phyloP scores from a whole-genome alignment of 257 asterid species.

The Gardenia jasminoides region DNA sequence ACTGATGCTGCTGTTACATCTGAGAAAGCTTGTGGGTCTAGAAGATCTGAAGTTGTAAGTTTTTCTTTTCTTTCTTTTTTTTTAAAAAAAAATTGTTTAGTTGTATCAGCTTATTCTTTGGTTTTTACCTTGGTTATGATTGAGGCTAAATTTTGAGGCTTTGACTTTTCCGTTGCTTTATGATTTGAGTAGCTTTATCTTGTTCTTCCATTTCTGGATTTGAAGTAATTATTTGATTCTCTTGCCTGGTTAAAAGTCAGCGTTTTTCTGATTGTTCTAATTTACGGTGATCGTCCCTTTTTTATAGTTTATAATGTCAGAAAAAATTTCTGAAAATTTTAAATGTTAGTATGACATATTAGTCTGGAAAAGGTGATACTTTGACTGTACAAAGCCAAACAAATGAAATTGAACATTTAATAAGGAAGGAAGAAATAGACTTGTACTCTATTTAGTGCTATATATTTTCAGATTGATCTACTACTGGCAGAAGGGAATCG shows the following conservation, averaged over 20 bases:
- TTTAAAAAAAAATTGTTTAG: too few relatives aligned
- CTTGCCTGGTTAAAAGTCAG: background rate
- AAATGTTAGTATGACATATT: background rate
- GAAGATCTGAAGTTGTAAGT: conserved; percentile 39
- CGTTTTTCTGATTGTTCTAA: too few relatives aligned
- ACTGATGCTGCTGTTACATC: conserved; percentile 41
- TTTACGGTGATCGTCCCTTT: background rate
- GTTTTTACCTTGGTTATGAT: background rate
- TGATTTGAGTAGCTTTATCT: background rate
- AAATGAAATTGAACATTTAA: background rate
- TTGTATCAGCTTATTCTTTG: background rate
- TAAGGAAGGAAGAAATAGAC: background rate
- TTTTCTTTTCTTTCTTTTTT: background rate
- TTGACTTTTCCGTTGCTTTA: background rate
- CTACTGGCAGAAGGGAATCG: background rate
- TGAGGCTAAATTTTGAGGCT: background rate
- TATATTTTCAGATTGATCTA: too few relatives aligned
- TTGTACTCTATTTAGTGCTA: background rate
- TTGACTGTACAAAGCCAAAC: background rate
- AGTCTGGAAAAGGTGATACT: background rate
- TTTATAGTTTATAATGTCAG: background rate
- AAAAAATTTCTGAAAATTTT: background rate
- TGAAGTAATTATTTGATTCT: background rate
- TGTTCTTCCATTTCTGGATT: background rate
- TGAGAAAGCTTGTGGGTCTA: conserved; percentile 28